A percentile compares a stretch with the other conserved stretches of the same genome.
These are phyloP conservation scores for Rhizopus delemar DNA, from an alignment of 371 early-diverging fungal species.

Conservation along the genomic window DNA sequence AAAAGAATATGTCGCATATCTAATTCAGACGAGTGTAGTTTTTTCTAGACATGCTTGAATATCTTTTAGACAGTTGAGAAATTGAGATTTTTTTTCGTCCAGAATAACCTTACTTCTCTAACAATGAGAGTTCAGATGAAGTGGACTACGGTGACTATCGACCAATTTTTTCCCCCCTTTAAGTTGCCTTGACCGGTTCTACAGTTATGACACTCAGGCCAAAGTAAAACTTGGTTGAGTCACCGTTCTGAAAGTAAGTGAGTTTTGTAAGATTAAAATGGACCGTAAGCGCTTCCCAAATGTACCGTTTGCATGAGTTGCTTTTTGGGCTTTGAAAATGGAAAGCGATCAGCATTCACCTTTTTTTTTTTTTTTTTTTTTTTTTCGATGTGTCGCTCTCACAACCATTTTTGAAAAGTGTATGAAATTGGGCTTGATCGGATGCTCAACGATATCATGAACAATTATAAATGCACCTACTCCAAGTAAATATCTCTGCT, in stretches of 20 bases:
- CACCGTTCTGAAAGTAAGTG: constrained; percentile 9
- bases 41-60: background rate
- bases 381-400: constrained; percentile 9
- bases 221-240: constrained; percentile 16
- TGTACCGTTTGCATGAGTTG: constrained; percentile 13
- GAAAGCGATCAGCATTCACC: constrained; percentile 16
- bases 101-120: constrained; percentile 17
- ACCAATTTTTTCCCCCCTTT: background rate
- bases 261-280: constrained; percentile 12
- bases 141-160: constrained; percentile 13
- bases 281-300: constrained; percentile 9
- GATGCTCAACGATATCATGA: no score
- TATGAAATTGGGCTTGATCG: constrained; percentile 4
- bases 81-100: constrained; percentile 15
- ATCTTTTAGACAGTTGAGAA: constrained; percentile 8
- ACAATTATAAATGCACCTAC: no score
- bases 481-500: no score
- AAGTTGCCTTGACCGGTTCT: constrained; percentile 10
- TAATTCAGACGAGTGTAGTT: background rate
- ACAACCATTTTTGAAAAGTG: constrained; percentile 9
- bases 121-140: constrained; percentile 14
- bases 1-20: background rate
- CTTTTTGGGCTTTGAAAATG: constrained; percentile 17
- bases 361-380: constrained; percentile 4
- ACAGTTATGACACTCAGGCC: constrained; percentile 14